Percentiles rank a stretch among this genome's conserved stretches.
phyloP scores from a whole-genome alignment of 2,329 filamentous ascomycete genomes.

The Thielaviopsis populi region DNA sequence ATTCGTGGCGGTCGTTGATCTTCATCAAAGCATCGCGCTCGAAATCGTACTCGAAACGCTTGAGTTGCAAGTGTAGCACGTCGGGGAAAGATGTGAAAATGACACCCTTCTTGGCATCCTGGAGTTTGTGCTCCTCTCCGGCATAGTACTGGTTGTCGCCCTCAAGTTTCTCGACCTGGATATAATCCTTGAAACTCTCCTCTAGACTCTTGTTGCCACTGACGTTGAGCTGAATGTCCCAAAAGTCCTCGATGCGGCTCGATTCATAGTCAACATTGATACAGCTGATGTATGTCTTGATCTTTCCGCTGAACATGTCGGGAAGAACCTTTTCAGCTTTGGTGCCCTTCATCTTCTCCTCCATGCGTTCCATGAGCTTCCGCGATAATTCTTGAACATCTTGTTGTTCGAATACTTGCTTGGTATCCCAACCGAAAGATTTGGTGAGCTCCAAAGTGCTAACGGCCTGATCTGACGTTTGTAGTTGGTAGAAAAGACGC shows the following conservation, averaged over 20 bases:
- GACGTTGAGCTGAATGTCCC: constrained; percentile 97
- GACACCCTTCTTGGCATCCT: constrained; percentile 94
- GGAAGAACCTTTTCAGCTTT: constrained; percentile 77
- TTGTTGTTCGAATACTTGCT: constrained; percentile 96
- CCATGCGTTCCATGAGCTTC: constrained; percentile 93
- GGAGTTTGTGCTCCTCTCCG: constrained; percentile 73
- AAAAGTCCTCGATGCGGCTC: constrained; percentile 90
- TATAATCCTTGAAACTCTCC: constrained; percentile 90
- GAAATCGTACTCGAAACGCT: constrained; percentile 96
- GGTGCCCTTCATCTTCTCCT: constrained; percentile 96
- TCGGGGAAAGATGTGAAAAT: constrained; percentile 94
- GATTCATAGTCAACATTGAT: constrained; percentile 98
- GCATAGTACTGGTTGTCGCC: constrained; percentile 98
- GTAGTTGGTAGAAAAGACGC: constrained; percentile 84
- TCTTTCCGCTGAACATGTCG: constrained; percentile 89
- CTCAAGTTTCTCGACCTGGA: constrained; percentile 91
- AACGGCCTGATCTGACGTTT: constrained; percentile 71
- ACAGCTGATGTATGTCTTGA: constrained; percentile 97
- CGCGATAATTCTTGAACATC: constrained; percentile 94
- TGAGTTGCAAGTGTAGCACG: constrained; percentile 85
- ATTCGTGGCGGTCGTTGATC: constrained; percentile 86
- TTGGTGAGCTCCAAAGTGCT: constrained; percentile 85
- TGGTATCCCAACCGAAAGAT: constrained; percentile 95
- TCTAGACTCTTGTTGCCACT: constrained; percentile 83
- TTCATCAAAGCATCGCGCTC: constrained; percentile 98